A percentile compares a stretch with the other conserved stretches of the same genome.
phyloP scores from a whole-genome alignment of 345 rosid species.

The Dimocarpus longan region DNA sequence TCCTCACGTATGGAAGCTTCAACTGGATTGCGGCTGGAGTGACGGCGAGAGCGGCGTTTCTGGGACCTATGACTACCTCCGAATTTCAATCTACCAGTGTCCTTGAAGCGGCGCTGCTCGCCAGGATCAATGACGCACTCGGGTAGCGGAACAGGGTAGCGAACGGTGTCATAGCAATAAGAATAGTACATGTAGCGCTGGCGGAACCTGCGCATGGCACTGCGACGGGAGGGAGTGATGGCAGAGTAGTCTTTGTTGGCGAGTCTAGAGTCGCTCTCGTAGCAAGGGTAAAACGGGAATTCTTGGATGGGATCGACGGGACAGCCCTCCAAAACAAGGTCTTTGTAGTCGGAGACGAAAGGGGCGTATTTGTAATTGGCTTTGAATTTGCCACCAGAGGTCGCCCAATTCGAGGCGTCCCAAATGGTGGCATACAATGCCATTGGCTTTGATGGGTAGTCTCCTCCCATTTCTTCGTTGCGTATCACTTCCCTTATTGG shows the following conservation, averaged over 20 bases:
- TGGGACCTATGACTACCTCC: constrained; percentile 61
- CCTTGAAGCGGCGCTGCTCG: constrained; percentile 58
- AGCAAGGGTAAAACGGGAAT: constrained; percentile 38
- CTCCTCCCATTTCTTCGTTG: constrained; percentile 67
- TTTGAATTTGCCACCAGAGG: constrained; percentile 74
- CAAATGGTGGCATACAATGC: constrained; percentile 87
- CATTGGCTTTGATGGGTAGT: constrained; percentile 92
- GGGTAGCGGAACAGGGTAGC: constrained; percentile 59
- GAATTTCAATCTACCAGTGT: constrained; percentile 72
- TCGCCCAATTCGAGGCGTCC: constrained; percentile 97
- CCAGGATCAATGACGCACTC: constrained; percentile 62
- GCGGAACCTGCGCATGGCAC: constrained; percentile 69
- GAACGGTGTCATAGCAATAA: constrained; percentile 67
- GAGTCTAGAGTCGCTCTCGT: constrained; percentile 33
- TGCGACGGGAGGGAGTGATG: constrained; percentile 42
- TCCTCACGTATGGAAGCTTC: not conserved
- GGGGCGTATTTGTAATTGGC: constrained; percentile 80
- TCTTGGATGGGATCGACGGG: constrained; percentile 61
- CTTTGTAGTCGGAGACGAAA: constrained; percentile 68
- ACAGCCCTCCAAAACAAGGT: constrained; percentile 72
- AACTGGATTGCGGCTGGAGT: constrained; percentile 18
- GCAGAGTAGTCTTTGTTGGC: constrained; percentile 42
- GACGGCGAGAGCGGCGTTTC: constrained; percentile 34
- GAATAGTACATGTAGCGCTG: constrained; percentile 85
- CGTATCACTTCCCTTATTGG: constrained; percentile 79